These are phyloP conservation scores for Thelephora aurantiotincta DNA, from an alignment of 768 basidiomycete species.

Conservation along the genomic window DNA sequence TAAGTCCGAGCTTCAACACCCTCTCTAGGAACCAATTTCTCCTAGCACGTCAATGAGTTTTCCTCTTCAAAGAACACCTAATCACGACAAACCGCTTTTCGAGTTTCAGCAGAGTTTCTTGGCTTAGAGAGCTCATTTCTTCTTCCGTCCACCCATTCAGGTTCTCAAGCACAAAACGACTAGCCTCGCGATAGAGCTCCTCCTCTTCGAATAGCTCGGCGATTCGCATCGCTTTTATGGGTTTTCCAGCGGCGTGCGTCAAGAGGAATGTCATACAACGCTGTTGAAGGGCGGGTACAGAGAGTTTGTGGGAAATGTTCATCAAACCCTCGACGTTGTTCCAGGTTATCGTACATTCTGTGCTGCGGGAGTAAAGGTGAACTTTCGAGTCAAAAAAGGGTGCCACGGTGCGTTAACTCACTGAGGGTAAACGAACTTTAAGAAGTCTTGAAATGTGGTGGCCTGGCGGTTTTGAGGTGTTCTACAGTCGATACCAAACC, in stretches of 20 bases:
- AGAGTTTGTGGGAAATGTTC: slow-evolving; percentile 84
- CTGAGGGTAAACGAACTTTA: slow-evolving; percentile 92
- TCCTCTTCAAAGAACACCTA: neutral
- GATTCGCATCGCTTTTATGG: slow-evolving; percentile 86
- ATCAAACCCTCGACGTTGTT: slow-evolving; percentile 86
- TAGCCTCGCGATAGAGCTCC: slow-evolving; percentile 80
- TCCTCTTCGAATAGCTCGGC: slow-evolving; percentile 86
- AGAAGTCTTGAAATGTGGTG: slow-evolving; percentile 81
- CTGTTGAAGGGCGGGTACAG: slow-evolving; percentile 65
- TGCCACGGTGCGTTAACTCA: slow-evolving; percentile 22
- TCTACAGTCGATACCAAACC: neutral
- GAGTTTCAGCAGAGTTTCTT: slow-evolving; percentile 75
- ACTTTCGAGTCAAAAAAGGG: neutral
- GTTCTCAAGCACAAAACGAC: slow-evolving; percentile 85
- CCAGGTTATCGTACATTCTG: slow-evolving; percentile 91
- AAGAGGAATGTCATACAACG: slow-evolving; percentile 81
- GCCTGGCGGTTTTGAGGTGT: slow-evolving; percentile 29
- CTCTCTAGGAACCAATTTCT: slow-evolving; percentile 94
- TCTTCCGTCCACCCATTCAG: slow-evolving; percentile 76
- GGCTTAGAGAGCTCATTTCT: slow-evolving; percentile 68
- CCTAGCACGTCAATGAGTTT: slow-evolving; percentile 20
- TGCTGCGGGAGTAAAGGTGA: slow-evolving; percentile 23
- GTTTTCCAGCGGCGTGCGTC: slow-evolving; percentile 83
- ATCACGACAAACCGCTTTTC: slow-evolving; percentile 53
- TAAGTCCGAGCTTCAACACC: slow-evolving; percentile 80